A percentile compares a stretch with the other conserved stretches of the same genome.
Evolutionary conservation across 176 grass and related monocot genomes (phyloP).

Genomic region (Triticum urartu): DNA sequence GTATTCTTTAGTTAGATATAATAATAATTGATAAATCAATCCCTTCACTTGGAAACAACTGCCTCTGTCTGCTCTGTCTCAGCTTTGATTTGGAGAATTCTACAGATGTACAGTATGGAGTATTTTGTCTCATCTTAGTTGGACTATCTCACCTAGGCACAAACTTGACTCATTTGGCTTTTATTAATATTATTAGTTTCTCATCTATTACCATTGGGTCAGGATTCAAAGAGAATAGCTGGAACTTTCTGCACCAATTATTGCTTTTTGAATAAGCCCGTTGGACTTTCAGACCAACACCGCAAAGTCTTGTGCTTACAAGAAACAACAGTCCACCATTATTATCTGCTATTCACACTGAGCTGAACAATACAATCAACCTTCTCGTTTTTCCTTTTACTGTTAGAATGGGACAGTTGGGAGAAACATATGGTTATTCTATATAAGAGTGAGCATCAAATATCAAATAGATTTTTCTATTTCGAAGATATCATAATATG

Average conservation of each 20-base stretch:
- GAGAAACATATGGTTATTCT: background rate
- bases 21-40: background rate
- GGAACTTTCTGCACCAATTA: background rate
- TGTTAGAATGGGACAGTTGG: background rate
- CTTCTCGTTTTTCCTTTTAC: background rate
- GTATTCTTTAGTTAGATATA: background rate
- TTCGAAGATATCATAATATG: background rate
- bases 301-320: background rate
- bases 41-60: background rate
- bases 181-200: background rate
- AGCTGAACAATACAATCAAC: background rate
- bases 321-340: background rate
- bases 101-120: background rate
- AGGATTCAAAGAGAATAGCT: background rate
- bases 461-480: background rate
- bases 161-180: slow-evolving; percentile 6
- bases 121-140: background rate
- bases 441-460: background rate
- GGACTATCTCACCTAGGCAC: background rate
- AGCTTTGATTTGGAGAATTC: background rate
- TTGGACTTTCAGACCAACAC: background rate
- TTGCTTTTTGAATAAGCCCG: background rate
- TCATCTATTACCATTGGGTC: background rate
- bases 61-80: background rate
- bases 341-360: background rate